A percentile compares a stretch with the other conserved stretches of the same genome.
These are phyloP conservation scores for Phytophthora pseudosyringae DNA, from an alignment of 352 stramenopile species.

Conservation along the genomic window DNA sequence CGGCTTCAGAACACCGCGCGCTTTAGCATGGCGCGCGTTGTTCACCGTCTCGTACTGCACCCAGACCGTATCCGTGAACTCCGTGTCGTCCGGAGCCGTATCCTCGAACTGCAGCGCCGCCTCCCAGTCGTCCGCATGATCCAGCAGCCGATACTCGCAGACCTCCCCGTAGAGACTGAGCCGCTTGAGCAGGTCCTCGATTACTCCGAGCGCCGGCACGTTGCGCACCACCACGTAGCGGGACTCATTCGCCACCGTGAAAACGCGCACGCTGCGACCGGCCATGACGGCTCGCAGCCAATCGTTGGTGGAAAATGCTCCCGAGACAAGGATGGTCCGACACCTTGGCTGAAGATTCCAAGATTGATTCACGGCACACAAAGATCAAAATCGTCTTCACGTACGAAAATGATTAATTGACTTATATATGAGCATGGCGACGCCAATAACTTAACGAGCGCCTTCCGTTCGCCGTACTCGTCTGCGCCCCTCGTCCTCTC, in stretches of 20 bases:
- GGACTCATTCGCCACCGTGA: constrained; percentile 67
- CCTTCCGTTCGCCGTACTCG: constrained; percentile 39
- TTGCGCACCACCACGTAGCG: constrained; percentile 69
- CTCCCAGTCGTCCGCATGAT: constrained; percentile 53
- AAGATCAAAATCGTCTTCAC: background rate
- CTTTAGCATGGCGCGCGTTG: constrained; percentile 76
- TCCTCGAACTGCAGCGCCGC: constrained; percentile 30
- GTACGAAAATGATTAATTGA: constrained; percentile 27
- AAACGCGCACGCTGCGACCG: constrained; percentile 48
- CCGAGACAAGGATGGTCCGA: constrained; percentile 21
- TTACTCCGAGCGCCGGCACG: constrained; percentile 60
- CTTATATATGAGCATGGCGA: constrained; percentile 36
- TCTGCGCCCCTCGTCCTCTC: constrained; percentile 30
- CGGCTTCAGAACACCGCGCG: constrained; percentile 56
- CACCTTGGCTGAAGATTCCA: constrained; percentile 7
- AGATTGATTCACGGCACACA: constrained; percentile 9
- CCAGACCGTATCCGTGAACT: constrained; percentile 73
- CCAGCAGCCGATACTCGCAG: constrained; percentile 55
- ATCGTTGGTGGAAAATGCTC: constrained; percentile 22
- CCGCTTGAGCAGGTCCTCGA: constrained; percentile 59
- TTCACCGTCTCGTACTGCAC: constrained; percentile 81
- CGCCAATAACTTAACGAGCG: constrained; percentile 61
- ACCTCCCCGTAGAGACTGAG: constrained; percentile 63
- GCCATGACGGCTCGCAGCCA: constrained; percentile 33
- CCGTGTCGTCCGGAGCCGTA: constrained; percentile 18